A percentile compares a stretch with the other conserved stretches of the same genome.
These are phyloP conservation scores for Hordeum pubiflorum DNA, from an alignment of 202 grass and related monocot species.

Conservation along the genomic window DNA sequence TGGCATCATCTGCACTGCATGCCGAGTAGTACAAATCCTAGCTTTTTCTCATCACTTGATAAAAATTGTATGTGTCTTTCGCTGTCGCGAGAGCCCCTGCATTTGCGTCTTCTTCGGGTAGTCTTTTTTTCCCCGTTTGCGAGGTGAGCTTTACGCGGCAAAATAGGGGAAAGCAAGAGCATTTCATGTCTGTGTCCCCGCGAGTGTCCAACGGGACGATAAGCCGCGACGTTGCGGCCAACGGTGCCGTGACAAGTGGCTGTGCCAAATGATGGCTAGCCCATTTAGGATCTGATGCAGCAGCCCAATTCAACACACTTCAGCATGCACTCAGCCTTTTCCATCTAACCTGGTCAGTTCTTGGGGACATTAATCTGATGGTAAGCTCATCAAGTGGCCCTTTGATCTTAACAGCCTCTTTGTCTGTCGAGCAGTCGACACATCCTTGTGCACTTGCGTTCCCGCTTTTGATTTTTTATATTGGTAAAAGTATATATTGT, in stretches of 20 bases:
- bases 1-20: constrained; percentile 12
- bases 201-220: constrained; percentile 9
- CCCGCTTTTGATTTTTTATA: not conserved
- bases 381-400: constrained; percentile 26
- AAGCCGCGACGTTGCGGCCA: not conserved
- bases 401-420: constrained; percentile 19
- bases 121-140: not conserved
- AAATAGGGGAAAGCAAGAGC: constrained; percentile 22
- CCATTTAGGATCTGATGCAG: not conserved
- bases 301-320: constrained; percentile 14
- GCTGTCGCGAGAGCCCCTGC: constrained; percentile 21
- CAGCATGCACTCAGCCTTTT: constrained; percentile 18
- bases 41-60: not conserved
- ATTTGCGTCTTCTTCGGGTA: constrained; percentile 13
- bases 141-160: constrained; percentile 7
- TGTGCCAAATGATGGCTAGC: not conserved
- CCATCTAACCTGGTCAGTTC: constrained; percentile 5
- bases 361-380: not conserved
- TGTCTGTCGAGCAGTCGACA: constrained; percentile 47
- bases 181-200: constrained; percentile 2
- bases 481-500: constrained; percentile 13
- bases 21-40: not conserved
- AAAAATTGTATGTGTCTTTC: constrained; percentile 10
- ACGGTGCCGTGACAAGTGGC: constrained; percentile 10
- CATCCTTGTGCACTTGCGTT: constrained; percentile 45